Percentiles rank a stretch among this genome's conserved stretches.
phyloP scores from a whole-genome alignment of 495 filamentous ascomycete genomes.

The Parachaetomium inaequale region DNA sequence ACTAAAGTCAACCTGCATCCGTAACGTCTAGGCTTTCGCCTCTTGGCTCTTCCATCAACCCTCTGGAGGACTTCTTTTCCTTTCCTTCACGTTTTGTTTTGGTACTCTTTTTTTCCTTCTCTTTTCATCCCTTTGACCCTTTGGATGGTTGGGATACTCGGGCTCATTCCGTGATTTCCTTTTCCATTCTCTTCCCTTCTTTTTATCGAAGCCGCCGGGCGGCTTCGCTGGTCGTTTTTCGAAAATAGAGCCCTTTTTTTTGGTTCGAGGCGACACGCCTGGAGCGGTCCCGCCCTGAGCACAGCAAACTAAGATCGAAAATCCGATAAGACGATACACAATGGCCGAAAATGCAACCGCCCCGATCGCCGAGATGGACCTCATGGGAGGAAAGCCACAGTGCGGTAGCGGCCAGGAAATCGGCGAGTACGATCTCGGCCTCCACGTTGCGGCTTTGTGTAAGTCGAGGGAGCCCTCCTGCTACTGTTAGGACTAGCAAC shows the following conservation, averaged over 20 bases:
- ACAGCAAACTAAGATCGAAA: background rate
- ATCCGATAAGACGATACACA: background rate
- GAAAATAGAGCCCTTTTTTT: conserved; percentile 2
- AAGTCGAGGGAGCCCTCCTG: conserved; percentile 29
- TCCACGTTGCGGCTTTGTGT: conserved; percentile 50
- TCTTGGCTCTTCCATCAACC: conserved; percentile 16
- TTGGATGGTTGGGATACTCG: conserved; percentile 13
- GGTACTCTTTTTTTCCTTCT: conserved; percentile 22
- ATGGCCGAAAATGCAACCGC: conserved; percentile 22
- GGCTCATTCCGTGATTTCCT: background rate
- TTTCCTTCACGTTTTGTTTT: conserved; percentile 23
- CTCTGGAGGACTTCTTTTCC: conserved; percentile 35
- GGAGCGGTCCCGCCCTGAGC: conserved; percentile 10
- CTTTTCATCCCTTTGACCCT: conserved; percentile 21
- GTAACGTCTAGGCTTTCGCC: background rate
- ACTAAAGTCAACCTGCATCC: conserved; percentile 23
- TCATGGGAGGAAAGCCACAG: conserved; percentile 38
- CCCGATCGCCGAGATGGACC: conserved; percentile 12
- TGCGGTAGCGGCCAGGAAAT: conserved; percentile 42
- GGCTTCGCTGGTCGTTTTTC: conserved; percentile 23
- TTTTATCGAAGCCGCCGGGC: conserved; percentile 28
- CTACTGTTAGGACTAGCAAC: background rate
- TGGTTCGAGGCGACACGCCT: conserved; percentile 14
- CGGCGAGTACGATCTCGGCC: conserved; percentile 48
- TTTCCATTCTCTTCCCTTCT: conserved; percentile 16